These are phyloP conservation scores for Beauveria bassiana DNA, from an alignment of 2,329 filamentous ascomycete genomes.

Conservation along the genomic window DNA sequence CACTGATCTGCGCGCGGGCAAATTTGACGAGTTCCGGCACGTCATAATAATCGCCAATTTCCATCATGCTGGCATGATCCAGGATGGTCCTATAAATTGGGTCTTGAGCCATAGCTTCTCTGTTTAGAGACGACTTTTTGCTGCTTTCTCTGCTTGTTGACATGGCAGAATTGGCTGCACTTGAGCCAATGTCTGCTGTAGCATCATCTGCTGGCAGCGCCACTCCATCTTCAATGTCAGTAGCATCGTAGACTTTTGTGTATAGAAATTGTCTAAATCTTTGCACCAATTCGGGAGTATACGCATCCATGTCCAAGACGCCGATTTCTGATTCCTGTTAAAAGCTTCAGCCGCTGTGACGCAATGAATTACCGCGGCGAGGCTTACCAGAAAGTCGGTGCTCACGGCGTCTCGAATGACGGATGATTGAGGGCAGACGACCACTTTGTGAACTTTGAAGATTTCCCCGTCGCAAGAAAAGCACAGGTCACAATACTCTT, in stretches of 20 bases:
- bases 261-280: neutral
- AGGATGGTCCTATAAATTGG: neutral
- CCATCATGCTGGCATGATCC: neutral
- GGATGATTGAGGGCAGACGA: neutral
- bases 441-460: conserved; percentile 10
- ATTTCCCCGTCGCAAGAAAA: neutral
- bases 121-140: neutral
- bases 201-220: neutral
- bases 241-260: neutral
- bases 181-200: neutral
- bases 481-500: neutral
- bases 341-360: neutral
- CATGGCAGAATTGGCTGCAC: neutral
- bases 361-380: too few species aligned
- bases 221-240: neutral
- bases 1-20: neutral
- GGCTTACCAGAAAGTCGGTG: neutral
- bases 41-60: neutral
- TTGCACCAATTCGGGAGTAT: neutral
- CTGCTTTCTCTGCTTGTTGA: too few species aligned
- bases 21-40: neutral
- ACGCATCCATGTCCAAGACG: neutral
- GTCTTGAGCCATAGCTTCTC: neutral
- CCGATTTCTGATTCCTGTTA: neutral
- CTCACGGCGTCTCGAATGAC: neutral